phyloP scores from a whole-genome alignment of 345 rosid genomes.

The Murraya paniculata region DNA sequence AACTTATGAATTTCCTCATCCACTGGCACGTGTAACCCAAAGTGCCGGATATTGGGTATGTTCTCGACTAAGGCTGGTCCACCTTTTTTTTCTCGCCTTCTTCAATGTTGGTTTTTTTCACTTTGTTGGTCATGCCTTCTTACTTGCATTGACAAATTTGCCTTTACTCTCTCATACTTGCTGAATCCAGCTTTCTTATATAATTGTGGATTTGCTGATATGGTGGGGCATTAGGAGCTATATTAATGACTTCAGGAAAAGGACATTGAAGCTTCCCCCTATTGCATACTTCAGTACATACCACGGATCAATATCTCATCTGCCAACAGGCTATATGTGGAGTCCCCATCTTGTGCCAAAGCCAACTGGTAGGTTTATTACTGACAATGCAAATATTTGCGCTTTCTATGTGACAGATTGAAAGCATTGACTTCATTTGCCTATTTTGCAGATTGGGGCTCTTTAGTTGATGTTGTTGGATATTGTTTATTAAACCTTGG shows the following conservation, averaged over 20 bases:
- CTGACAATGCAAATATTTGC: conserved; percentile 2
- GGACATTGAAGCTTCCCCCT: conserved; percentile 78
- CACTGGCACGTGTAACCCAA: conserved; percentile 94
- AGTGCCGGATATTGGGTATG: conserved; percentile 97
- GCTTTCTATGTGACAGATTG: background rate
- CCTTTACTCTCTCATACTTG: background rate
- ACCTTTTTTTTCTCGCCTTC: background rate
- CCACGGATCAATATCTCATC: conserved; percentile 90
- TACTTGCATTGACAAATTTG: background rate
- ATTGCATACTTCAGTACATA: conserved; percentile 95
- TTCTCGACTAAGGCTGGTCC: background rate
- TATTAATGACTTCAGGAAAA: conserved; percentile 89
- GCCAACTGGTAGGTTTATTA: conserved; percentile 66
- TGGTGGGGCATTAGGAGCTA: conserved; percentile 98
- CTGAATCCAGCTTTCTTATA: conserved; percentile 74
- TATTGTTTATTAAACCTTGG: conserved; percentile 92
- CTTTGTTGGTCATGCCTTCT: background rate
- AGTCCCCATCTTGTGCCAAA: conserved; percentile 96
- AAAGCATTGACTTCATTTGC: conserved; percentile 15
- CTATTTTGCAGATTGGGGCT: conserved; percentile 83
- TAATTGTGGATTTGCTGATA: conserved; percentile 87
- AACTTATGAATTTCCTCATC: conserved; percentile 93
- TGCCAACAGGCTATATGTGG: conserved; percentile 99
- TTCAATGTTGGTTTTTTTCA: background rate
- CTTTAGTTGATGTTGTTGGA: conserved; percentile 92